Evolutionary conservation across 2,329 filamentous ascomycete genomes (phyloP).

Genomic region (Alternaria sp.): DNA sequence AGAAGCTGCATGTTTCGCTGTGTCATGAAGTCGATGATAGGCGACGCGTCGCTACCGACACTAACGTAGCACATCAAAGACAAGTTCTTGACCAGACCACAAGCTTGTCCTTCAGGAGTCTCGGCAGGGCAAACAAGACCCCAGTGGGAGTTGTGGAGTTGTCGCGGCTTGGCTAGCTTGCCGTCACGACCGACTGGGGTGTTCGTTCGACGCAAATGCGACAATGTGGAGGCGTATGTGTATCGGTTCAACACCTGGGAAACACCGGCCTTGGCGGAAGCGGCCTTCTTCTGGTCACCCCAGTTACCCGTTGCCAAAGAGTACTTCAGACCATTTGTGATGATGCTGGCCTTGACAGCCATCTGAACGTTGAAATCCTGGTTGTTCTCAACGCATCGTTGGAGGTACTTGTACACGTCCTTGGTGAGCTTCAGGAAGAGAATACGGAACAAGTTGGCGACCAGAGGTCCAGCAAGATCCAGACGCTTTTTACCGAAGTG

Average conservation of each 20-base stretch:
- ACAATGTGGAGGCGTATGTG: slow-evolving; percentile 94
- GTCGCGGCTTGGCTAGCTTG: slow-evolving; percentile 96
- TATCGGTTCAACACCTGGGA: slow-evolving; percentile 98
- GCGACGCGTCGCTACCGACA: slow-evolving; percentile 88
- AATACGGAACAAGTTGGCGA: slow-evolving; percentile 94
- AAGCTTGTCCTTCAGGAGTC: slow-evolving; percentile 97
- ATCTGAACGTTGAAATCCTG: slow-evolving; percentile 89
- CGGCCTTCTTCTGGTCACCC: slow-evolving; percentile 99
- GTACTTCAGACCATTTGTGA: slow-evolving; percentile 95
- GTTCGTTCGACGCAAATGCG: slow-evolving; percentile 95
- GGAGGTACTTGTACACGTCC: slow-evolving; percentile 88
- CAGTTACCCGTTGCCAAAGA: slow-evolving; percentile 97
- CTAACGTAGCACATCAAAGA: slow-evolving; percentile 98
- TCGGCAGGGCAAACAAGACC: slow-evolving; percentile 96
- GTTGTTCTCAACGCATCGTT: slow-evolving; percentile 87
- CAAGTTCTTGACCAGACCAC: slow-evolving; percentile 96
- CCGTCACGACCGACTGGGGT: slow-evolving; percentile 97
- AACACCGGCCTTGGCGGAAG: slow-evolving; percentile 92
- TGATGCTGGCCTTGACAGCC: slow-evolving; percentile 86
- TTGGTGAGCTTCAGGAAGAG: slow-evolving; percentile 90
- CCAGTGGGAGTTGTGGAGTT: slow-evolving; percentile 99
- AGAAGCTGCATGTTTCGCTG: slow-evolving; percentile 94
- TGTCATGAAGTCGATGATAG: slow-evolving; percentile 94
- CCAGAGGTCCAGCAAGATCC: slow-evolving; percentile 89
- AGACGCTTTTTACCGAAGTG: slow-evolving; percentile 99